Conservation (phyloP, 1,284 basidiomycete genomes). For the Hymenochaete sp. region DNA sequence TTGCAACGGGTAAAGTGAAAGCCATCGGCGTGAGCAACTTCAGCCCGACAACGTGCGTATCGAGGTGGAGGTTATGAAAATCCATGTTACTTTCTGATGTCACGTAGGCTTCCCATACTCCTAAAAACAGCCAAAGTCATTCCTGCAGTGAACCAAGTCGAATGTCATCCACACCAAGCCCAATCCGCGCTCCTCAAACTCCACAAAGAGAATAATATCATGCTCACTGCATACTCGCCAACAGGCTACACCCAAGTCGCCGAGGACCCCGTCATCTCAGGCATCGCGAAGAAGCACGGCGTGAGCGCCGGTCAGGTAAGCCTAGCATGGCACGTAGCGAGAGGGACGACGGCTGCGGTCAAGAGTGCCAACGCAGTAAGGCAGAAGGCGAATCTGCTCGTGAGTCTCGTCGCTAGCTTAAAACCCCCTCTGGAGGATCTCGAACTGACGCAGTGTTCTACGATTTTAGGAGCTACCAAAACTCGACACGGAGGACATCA, state of each 20-base stretch:
- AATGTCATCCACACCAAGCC: constrained; percentile 33
- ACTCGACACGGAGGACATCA: constrained; percentile 17
- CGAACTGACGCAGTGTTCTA: neutral
- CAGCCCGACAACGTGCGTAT: constrained; percentile 14
- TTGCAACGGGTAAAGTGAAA: constrained; percentile 34
- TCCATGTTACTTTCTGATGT: too few species aligned
- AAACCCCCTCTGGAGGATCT: neutral
- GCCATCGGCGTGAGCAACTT: constrained; percentile 33
- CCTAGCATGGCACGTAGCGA: constrained; percentile 22
- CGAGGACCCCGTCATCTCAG: constrained; percentile 19
- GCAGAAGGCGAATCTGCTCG: constrained; percentile 21
- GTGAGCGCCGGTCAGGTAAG: constrained; percentile 20
- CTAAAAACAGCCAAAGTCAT: constrained; percentile 31
- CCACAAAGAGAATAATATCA: constrained; percentile 32
- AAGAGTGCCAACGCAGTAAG: constrained; percentile 21
- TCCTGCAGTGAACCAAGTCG: constrained; percentile 40
- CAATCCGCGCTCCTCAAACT: constrained; percentile 31
- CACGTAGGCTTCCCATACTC: constrained; percentile 20
- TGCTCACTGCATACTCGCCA: constrained; percentile 36
- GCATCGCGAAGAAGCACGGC: constrained; percentile 20
- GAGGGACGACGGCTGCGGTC: constrained; percentile 20
- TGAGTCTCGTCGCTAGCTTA: neutral
- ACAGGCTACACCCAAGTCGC: constrained; percentile 21
- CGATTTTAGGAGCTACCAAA: constrained; percentile 16
- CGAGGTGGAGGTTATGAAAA: too few species aligned